Conservation (phyloP, 305 asterid genomes). For the Solanum aculeatissimum region DNA sequence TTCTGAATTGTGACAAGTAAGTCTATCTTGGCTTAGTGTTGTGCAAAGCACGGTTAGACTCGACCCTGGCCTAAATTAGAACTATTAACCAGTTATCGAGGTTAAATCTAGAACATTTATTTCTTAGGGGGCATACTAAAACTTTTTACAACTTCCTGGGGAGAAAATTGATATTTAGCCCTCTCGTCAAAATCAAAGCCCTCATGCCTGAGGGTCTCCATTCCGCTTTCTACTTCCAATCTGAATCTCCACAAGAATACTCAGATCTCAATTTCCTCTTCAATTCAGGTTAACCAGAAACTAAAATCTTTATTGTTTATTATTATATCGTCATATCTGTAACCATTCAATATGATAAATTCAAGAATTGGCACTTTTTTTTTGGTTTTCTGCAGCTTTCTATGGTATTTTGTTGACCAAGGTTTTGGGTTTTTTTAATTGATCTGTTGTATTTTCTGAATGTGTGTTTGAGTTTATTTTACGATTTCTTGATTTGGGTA, state of each 20-base stretch:
- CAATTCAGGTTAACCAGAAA: not conserved
- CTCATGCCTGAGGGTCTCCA: not conserved
- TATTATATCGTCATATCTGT: not conserved
- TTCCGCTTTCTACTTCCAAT: not conserved
- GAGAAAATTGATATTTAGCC: not conserved
- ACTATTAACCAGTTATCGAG: not conserved
- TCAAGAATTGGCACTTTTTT: not conserved
- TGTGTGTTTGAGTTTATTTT: not conserved
- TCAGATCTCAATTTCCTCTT: not conserved
- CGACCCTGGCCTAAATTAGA: not conserved
- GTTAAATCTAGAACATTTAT: not conserved
- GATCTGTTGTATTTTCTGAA: not conserved
- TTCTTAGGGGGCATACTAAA: not conserved
- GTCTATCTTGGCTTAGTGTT: too few relatives aligned
- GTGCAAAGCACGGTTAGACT: not conserved
- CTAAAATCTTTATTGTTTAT: not conserved
- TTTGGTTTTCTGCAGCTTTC: not conserved
- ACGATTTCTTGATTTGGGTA: not conserved
- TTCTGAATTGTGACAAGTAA: too few relatives aligned
- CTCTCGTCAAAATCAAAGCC: not conserved
- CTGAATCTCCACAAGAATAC: not conserved
- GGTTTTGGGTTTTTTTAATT: not conserved
- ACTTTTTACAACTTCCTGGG: not conserved
- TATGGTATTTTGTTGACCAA: not conserved
- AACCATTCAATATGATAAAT: not conserved